These are phyloP conservation scores for Rhododendron molle DNA, from an alignment of 148 eudicot species.

Conservation along the genomic window DNA sequence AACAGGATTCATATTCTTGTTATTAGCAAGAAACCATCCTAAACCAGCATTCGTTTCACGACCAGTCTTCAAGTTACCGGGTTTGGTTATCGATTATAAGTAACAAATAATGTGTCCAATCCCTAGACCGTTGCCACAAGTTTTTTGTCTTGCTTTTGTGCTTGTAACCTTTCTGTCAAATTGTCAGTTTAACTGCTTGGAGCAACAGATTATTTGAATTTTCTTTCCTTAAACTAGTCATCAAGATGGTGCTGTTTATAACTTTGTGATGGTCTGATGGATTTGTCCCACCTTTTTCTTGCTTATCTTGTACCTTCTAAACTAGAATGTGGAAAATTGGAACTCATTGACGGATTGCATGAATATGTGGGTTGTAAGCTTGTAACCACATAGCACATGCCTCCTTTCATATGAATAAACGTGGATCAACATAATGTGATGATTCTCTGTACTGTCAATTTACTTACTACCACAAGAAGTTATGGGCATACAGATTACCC, in stretches of 20 bases:
- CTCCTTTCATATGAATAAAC: not conserved
- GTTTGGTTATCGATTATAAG: not conserved
- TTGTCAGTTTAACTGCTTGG: not conserved
- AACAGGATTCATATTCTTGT: not conserved
- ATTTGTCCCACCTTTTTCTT: not conserved
- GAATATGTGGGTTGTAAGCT: not conserved
- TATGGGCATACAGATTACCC: not conserved
- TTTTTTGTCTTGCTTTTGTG: not conserved
- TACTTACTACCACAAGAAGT: not conserved
- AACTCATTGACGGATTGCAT: not conserved
- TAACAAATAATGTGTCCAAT: not conserved
- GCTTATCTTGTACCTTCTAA: not conserved
- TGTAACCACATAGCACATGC: not conserved
- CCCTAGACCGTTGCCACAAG: not conserved
- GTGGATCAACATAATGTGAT: not conserved
- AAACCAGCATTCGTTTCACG: not conserved
- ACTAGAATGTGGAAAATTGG: not conserved
- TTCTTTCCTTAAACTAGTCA: not conserved
- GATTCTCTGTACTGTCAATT: not conserved
- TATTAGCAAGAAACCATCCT: not conserved
- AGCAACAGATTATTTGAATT: not conserved
- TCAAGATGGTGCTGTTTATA: not conserved
- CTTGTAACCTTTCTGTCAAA: not conserved
- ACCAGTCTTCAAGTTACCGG: not conserved
- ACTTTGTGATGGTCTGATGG: not conserved